These are phyloP conservation scores for Cymbomonas tetramitiformis DNA, from an alignment of 139 green algal species.

Conservation along the genomic window DNA sequence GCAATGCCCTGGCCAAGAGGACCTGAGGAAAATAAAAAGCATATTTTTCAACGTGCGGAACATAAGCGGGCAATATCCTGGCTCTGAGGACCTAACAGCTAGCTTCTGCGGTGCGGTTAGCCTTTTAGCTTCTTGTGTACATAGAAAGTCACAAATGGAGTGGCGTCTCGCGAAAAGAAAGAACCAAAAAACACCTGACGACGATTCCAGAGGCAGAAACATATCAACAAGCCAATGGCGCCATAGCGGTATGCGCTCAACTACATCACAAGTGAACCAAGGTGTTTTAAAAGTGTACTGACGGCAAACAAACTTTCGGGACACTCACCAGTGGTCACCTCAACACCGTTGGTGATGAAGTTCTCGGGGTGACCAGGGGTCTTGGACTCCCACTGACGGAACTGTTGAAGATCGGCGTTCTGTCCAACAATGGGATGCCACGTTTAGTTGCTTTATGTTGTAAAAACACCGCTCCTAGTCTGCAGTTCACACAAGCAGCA, in stretches of 20 bases:
- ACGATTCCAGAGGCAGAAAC: too few relatives aligned
- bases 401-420: conserved; percentile 89
- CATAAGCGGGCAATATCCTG: neutral
- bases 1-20: conserved; percentile 88
- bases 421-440: conserved; percentile 21
- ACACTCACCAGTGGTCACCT: conserved; percentile 87
- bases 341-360: conserved; percentile 82
- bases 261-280: too few relatives aligned
- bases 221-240: too few relatives aligned
- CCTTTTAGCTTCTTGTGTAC: neutral
- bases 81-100: neutral
- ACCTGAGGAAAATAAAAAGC: conserved; percentile 34
- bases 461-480: too few relatives aligned
- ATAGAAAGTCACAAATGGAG: too few relatives aligned
- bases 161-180: too few relatives aligned
- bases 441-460: too few relatives aligned
- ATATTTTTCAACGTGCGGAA: conserved; percentile 1
- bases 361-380: conserved; percentile 96
- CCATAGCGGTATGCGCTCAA: too few relatives aligned
- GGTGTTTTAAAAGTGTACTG: too few relatives aligned
- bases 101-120: neutral
- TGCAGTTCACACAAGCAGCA: too few relatives aligned
- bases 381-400: conserved; percentile 83
- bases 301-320: too few relatives aligned
- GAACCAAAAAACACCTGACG: too few relatives aligned